phyloP scores from a whole-genome alignment of 1,284 basidiomycete species.

The Trametes sp. region DNA sequence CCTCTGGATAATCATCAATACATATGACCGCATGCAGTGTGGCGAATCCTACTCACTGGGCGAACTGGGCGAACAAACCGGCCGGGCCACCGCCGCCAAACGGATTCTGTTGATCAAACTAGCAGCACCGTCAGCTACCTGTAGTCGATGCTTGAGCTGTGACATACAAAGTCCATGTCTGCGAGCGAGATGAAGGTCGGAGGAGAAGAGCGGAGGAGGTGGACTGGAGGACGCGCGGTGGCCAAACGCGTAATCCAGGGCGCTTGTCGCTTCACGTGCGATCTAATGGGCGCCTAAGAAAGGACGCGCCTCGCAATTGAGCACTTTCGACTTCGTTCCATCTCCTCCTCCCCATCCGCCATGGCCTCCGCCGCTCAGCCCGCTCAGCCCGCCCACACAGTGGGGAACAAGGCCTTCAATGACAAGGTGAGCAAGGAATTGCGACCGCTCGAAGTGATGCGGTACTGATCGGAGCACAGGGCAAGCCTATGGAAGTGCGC shows the following conservation, averaged over 20 bases:
- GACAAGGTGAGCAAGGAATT: slow-evolving; percentile 82
- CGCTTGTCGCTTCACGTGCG: slow-evolving; percentile 29
- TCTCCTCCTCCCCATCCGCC: slow-evolving; percentile 18
- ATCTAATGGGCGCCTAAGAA: slow-evolving; percentile 18
- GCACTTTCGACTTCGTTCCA: slow-evolving; percentile 19
- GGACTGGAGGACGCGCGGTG: slow-evolving; percentile 16
- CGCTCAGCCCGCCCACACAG: slow-evolving; percentile 32
- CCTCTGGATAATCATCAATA: slow-evolving; percentile 48
- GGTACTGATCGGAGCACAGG: slow-evolving; percentile 55
- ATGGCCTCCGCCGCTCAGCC: slow-evolving; percentile 51
- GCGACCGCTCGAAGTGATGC: background rate
- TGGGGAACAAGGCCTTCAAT: slow-evolving; percentile 80
- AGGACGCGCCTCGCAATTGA: slow-evolving; percentile 23
- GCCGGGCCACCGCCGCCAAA: slow-evolving; percentile 54
- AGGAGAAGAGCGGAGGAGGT: slow-evolving; percentile 15
- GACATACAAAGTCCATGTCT: slow-evolving; percentile 70
- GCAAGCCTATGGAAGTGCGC: slow-evolving; percentile 93
- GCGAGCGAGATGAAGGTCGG: slow-evolving; percentile 17
- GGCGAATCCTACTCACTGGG: slow-evolving; percentile 52
- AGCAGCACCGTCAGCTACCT: slow-evolving; percentile 47
- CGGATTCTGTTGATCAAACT: slow-evolving; percentile 55
- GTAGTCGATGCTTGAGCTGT: background rate
- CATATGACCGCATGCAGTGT: background rate
- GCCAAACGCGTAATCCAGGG: slow-evolving; percentile 33
- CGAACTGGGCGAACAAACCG: slow-evolving; percentile 66